A percentile compares a stretch with the other conserved stretches of the same genome.
Conservation (phyloP, 139 green algal genomes). For the Coelastrella sp. region DNA sequence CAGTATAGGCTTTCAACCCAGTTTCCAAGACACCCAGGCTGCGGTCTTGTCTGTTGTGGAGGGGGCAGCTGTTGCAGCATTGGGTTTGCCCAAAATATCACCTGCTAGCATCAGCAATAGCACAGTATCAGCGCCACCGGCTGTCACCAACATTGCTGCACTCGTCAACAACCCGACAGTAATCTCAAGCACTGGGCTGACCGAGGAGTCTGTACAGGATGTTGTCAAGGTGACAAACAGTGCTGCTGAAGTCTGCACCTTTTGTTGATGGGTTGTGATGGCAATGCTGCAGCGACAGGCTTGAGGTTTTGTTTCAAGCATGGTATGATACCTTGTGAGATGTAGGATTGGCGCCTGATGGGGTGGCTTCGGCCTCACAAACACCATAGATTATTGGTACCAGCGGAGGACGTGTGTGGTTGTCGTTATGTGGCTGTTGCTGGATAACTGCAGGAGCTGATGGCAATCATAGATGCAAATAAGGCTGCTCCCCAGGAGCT, state of each 20-base stretch:
- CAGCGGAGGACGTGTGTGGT: no score
- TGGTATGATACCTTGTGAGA: no score
- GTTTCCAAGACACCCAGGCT: slow-evolving; percentile 71
- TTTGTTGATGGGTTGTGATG: neutral
- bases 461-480: slow-evolving; percentile 64
- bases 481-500: slow-evolving; percentile 60
- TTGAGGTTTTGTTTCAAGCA: no score
- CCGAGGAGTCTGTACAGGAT: slow-evolving; percentile 61
- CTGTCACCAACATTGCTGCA: neutral
- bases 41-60: slow-evolving; percentile 63
- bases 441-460: slow-evolving; percentile 51
- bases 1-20: slow-evolving; percentile 62
- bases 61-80: slow-evolving; percentile 57
- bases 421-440: no score
- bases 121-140: slow-evolving; percentile 8
- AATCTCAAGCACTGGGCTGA: slow-evolving; percentile 62
- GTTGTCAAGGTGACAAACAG: slow-evolving; percentile 47
- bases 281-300: no score
- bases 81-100: slow-evolving; percentile 67
- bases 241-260: neutral
- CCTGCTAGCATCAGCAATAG: slow-evolving; percentile 44
- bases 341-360: no score
- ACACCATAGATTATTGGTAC: no score
- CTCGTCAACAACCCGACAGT: slow-evolving; percentile 28
- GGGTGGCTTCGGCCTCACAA: no score